phyloP scores from a whole-genome alignment of 306 rosid species.

The Potentilla sterilis region DNA sequence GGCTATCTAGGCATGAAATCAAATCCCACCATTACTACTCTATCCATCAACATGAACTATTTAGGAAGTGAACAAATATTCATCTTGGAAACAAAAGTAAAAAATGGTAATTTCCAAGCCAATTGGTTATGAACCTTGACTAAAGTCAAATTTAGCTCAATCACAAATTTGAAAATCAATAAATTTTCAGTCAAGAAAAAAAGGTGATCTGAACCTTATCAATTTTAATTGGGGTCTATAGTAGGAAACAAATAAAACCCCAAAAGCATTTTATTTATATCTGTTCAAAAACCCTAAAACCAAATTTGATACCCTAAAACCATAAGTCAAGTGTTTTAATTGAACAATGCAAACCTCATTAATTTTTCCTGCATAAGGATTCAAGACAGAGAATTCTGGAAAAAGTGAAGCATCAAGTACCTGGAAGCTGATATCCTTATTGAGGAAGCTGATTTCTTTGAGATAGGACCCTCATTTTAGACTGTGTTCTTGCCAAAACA shows the following conservation, averaged over 20 bases:
- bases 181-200: neutral
- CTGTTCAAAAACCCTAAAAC: neutral
- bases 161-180: conserved; percentile 7
- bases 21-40: conserved; percentile 5
- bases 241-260: neutral
- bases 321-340: neutral
- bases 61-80: neutral
- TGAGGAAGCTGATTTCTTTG: neutral
- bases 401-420: conserved; percentile 8
- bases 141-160: neutral
- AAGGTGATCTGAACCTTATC: neutral
- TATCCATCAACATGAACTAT: neutral
- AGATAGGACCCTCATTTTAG: neutral
- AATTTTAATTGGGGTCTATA: neutral
- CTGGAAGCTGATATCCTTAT: conserved; percentile 1
- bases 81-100: neutral
- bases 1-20: neutral
- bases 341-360: neutral
- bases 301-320: neutral
- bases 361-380: neutral
- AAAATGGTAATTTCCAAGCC: neutral
- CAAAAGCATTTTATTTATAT: neutral
- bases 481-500: neutral
- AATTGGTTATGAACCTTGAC: neutral
- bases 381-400: neutral